Base-by-base conservation (phyloP, 179 eudicot genomes). In the Patellifolia procumbens region DNA sequence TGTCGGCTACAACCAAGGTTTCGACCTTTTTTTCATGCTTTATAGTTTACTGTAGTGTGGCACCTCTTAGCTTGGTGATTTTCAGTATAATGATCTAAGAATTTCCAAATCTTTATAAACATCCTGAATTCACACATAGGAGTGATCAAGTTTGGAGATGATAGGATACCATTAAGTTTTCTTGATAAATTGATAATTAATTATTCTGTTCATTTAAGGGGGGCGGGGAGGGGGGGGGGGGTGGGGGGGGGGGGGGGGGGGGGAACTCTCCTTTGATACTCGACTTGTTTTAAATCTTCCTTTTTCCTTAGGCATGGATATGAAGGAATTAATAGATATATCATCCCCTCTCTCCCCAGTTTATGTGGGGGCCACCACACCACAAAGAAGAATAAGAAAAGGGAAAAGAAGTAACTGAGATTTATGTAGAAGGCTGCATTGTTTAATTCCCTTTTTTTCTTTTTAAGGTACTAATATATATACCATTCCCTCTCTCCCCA, bases 1-100 rank as follows among this genome's bases (percentile, higher is more conserved):
- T 74, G 79, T 64, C 17, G 95, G 93, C 59, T 87, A 83, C 67
- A 86, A 81, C 70, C 97, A 89, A 88, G 97, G 97, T 94, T 64
- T 22, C 60, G 55, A 2, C 80, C 29, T 58, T 43, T 67, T 22
- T 17, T 24, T 32, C n/a, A 2, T 68, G 15, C 1, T 68, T 17
- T n/a, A 2, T 68, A n/a, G n/a, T n/a, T n/a, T n/a, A n/a, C n/a
- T n/a, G n/a, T n/a, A n/a, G n/a, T n/a, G n/a, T n/a, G n/a, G n/a
- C n/a, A n/a, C n/a, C n/a, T n/a, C n/a, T n/a, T n/a, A n/a, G n/a
- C n/a, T n/a, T n/a, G n/a, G n/a, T n/a, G n/a, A n/a, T n/a, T n/a
- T n/a, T n/a, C n/a, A n/a, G n/a, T n/a, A n/a, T n/a, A n/a, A n/a
- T n/a, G n/a, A n/a, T n/a, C n/a, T n/a, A n/a, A n/a, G n/a, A n/a